Evolutionary conservation across 2,329 filamentous ascomycete species (phyloP), one percentile per base, ranked within the genome.

Genomic region (Alternaria sp.): DNA sequence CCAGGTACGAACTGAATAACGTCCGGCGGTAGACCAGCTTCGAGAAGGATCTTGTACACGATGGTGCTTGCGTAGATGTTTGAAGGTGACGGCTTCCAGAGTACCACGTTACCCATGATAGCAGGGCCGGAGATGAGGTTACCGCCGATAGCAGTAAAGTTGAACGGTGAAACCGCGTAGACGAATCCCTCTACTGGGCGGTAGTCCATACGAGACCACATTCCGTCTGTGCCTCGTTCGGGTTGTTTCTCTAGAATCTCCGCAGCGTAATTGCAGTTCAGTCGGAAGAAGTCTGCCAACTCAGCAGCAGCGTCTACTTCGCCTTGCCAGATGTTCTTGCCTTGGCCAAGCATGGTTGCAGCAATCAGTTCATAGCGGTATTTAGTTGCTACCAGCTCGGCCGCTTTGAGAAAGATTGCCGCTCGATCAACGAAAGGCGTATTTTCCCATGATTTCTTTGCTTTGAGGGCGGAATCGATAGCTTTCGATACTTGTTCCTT

Each of bases 321-420:
- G 20, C 94, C 94, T 81, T 98, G 94, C 93, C 93, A 97, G 45
- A 92, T 93, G 79, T 97, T 97, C 87, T 97, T 97, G 72, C 94
- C 94, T 82, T 98, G 94, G 59, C 94, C 94, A 36, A 97, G 85
- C 88, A 97, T 97, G 20, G 94, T 97, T 46, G 93, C 89, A 9
- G 94, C 94, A 90, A 97, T 96, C 71, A 98, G 86, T 59, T 97
- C 92, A 81, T 97, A 97, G 74, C 94, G 88, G 82, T 98, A 97
- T 83, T 97, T 97, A 16, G 86, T 91, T 53, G 91, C 84, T 68
- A 97, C 88, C 65, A 98, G 85, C 77, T 97, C 94, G 34, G 94
- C 94, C 2, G 94, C 94, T 85, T 97, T 97, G 74, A 97, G 87
- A 83, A 97, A 97, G 77, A 98, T 87, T 62, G 93, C 92, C 10